Conservation (phyloP, 192 early-diverging fungal genomes). For the Linnemannia hyalina region DNA sequence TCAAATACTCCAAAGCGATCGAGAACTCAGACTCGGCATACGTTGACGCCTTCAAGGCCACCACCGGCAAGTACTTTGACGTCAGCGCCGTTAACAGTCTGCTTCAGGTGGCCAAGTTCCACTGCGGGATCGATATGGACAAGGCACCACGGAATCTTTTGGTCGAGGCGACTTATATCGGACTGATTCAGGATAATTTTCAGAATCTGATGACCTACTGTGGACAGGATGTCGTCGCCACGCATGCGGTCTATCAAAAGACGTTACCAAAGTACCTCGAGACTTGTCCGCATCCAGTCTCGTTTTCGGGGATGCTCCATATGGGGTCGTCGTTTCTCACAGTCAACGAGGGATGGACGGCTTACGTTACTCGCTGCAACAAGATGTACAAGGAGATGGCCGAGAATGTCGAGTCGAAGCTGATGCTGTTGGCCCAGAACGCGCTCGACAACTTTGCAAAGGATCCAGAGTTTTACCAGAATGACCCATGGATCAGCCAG, state of each 20-base stretch:
- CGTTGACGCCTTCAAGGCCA: conserved; percentile 51
- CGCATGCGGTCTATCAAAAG: conserved; percentile 76
- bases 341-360: conserved; percentile 82
- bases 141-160: conserved; percentile 73
- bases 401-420: conserved; percentile 59
- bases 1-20: conserved; percentile 72
- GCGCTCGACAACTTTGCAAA: conserved; percentile 55
- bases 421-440: conserved; percentile 60
- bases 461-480: conserved; percentile 35
- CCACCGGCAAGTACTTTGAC: conserved; percentile 67
- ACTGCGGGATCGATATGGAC: conserved; percentile 77
- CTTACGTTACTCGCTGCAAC: conserved; percentile 75
- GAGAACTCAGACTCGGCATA: conserved; percentile 61
- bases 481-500: conserved; percentile 86
- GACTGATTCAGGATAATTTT: conserved; percentile 65
- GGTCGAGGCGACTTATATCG: conserved; percentile 64
- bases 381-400: conserved; percentile 66
- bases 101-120: conserved; percentile 81
- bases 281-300: conserved; percentile 95
- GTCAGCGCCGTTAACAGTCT: conserved; percentile 82
- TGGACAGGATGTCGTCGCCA: conserved; percentile 86
- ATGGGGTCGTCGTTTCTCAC: conserved; percentile 92
- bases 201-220: conserved; percentile 83
- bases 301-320: conserved; percentile 90
- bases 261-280: conserved; percentile 78